Evolutionary conservation across 208 protist genomes (phyloP), one percentile per base, ranked within the genome.

Genomic region (Trypanosoma platydactyli): DNA sequence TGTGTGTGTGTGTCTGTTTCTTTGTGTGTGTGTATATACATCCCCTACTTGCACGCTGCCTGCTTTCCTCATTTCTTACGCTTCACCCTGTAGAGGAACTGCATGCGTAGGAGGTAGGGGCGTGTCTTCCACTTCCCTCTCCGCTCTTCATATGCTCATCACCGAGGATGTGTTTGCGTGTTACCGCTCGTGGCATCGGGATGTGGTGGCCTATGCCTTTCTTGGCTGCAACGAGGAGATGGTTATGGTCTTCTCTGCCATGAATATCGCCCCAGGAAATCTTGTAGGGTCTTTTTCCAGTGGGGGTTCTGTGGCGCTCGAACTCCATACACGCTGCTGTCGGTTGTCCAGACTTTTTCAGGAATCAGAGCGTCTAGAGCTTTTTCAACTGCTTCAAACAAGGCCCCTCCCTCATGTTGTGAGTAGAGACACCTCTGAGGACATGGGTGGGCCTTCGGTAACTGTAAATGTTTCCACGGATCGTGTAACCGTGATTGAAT

Each of bases 221-320:
- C 24, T 89, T 5, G 63, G 63, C 13, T 41, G 44, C 16, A 76
- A 78, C 56, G 77, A 77, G 22, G 57, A 64, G 13, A 68, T 75
- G 0, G 54, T 84, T 20, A 29, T 64, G 30, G 48, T 86, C 0
- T 64, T 89, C n/a, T 76, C 74, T 0, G 46, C 75, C 0, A 76
- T 77, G 42, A 83, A 89, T 33, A 20, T 82, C 27, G 20, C 50
- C 0, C 83, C 83, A 15, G 67, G 54, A 20, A 30, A 40, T 25
- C 0, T 61, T 29, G 38, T 35, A 5, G 52, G 45, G 50, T 16
- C 16, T 22, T 56, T 4, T 30, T 20, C 22, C 29, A 38, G 35
- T 40, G 30, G 20, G 13, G 6, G 30, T 16, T 1, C 25, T 18
- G 54, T 27, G 1, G 51, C 45, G 16, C 41, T 57, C 20, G 48